Conservation (phyloP, 257 asterid species). For the Cordia subcordata region DNA sequence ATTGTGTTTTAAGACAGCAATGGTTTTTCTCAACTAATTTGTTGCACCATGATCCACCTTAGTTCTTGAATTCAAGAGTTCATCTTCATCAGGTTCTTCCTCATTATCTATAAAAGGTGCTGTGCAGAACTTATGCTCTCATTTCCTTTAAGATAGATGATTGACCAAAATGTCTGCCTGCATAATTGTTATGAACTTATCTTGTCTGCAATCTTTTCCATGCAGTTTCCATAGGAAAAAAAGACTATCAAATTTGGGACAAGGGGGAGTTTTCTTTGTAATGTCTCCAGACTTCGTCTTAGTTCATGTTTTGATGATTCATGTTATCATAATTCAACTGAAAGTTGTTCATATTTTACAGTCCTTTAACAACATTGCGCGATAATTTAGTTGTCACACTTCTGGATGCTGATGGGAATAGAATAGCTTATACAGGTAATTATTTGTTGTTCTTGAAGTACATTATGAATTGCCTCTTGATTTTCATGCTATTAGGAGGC, state of each 20-base stretch:
- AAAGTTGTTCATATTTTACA: slow-evolving; percentile 31
- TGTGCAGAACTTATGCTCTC: not conserved
- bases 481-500: not conserved
- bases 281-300: slow-evolving; percentile 28
- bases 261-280: slow-evolving; percentile 82
- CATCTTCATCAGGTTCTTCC: slow-evolving; percentile 50
- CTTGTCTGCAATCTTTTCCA: not conserved
- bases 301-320: slow-evolving; percentile 5
- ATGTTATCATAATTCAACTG: not conserved
- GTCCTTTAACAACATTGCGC: slow-evolving; percentile 69
- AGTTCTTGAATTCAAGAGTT: slow-evolving; percentile 81
- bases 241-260: slow-evolving; percentile 63
- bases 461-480: not conserved
- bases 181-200: not conserved
- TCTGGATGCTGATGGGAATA: slow-evolving; percentile 72
- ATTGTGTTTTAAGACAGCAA: not conserved
- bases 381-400: slow-evolving; percentile 66
- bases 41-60: slow-evolving; percentile 8
- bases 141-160: not conserved
- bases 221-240: slow-evolving; percentile 89
- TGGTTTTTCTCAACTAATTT: not conserved
- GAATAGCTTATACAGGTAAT: slow-evolving; percentile 62
- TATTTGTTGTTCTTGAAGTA: not conserved
- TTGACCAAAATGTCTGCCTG: not conserved
- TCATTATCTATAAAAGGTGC: slow-evolving; percentile 55